Base-by-base conservation (phyloP, 257 asterid genomes). In the Solanum gracilifrons region DNA sequence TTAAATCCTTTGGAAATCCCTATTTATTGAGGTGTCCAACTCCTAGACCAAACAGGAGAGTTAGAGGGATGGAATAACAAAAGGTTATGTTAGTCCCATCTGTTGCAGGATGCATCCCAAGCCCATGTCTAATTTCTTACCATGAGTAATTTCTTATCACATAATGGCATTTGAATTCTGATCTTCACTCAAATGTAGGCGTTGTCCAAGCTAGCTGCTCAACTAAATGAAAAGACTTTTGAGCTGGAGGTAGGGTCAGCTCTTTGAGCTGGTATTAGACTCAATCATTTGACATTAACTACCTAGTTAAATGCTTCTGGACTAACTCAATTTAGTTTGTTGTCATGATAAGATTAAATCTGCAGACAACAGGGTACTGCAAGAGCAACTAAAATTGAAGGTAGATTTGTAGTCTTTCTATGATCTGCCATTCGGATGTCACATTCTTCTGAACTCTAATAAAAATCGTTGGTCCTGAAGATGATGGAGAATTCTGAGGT, bases 361-460 rank as follows among this genome's bases (percentile, higher is more conserved):
- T 89, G 98, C 98, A 48, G 98, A 94, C 88, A 93, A 95, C 94
- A 92, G 98, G 91, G 93, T 95, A 87, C 98, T 95, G 86, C 98
- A 95, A 91, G 98, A 95, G 90, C 98, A 95, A 90, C 93, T 95
- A 72, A 92, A 91, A 87, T 88, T 85, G 69, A 95, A 94, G 98
- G 98, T 95, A 91, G 88, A 74, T 69, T 73, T 76, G 82, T 74
- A 23, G 66, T 83, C 80, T 85, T 82, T 33, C 23, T 13, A 72
- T 89, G 23, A 77, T 79, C 21, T 25, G 48, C 29, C 83, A 32
- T 85, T 87, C 58, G 32, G 85, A 7, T 75, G 62, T 79, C 60
- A 39, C 85, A 51, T 79, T 64, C 91, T 76, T 86, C 66, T 69
- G 66, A 72, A 62, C 31, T 37, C 64, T 86, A 87, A 87, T 62